Conservation (phyloP, 345 rosid genomes). For the Eucalyptus melliodora region DNA sequence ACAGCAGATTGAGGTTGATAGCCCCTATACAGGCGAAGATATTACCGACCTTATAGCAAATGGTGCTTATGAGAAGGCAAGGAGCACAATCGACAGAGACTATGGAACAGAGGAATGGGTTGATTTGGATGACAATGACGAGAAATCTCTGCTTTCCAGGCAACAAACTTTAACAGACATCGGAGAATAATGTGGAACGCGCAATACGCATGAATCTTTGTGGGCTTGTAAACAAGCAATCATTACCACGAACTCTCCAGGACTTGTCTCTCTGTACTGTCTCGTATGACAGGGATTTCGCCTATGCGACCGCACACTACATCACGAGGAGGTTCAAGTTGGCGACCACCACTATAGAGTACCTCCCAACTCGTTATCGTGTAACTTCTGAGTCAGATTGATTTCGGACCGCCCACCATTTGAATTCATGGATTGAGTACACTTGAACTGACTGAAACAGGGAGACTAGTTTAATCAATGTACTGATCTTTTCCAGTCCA, state of each 20-base stretch:
- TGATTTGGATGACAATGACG: not conserved
- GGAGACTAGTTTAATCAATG: not conserved
- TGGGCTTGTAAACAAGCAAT: not conserved
- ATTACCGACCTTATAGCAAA: slow-evolving; percentile 1
- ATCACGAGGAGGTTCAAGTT: not conserved
- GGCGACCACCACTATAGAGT: not conserved
- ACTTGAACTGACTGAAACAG: not conserved
- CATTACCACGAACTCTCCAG: not conserved
- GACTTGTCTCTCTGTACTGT: not conserved
- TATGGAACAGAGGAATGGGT: slow-evolving; percentile 9
- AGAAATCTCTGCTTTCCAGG: slow-evolving; percentile 7
- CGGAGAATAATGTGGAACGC: not conserved
- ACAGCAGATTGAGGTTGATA: slow-evolving; percentile 11
- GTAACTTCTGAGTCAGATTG: not conserved
- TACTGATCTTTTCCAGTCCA: not conserved
- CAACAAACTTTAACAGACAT: slow-evolving; percentile 15
- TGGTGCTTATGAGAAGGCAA: not conserved
- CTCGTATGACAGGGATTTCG: not conserved
- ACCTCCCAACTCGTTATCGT: not conserved
- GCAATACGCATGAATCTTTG: not conserved
- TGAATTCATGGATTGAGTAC: not conserved
- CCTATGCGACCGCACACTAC: not conserved
- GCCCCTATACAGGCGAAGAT: not conserved
- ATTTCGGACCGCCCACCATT: not conserved
- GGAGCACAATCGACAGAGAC: slow-evolving; percentile 13